phyloP scores from a whole-genome alignment of 306 rosid genomes.

The Arachis hypogaea region DNA sequence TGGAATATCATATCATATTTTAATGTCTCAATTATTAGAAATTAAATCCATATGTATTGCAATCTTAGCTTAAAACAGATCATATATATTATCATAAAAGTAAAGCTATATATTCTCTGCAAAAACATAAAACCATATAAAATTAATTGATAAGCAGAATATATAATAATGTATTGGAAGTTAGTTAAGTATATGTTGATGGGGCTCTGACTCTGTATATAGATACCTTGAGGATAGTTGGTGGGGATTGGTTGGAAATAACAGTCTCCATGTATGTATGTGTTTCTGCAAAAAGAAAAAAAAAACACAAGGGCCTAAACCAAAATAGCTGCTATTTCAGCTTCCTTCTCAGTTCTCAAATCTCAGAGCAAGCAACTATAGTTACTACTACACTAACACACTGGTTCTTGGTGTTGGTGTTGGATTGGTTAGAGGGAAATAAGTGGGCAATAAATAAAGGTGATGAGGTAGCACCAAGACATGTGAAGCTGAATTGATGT shows the following conservation, averaged over 20 bases:
- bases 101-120: neutral
- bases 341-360: too few relatives aligned
- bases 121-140: conserved; percentile 1
- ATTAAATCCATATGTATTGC: neutral
- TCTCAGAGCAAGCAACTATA: neutral
- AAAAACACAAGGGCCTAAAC: neutral
- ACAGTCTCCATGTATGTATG: conserved; percentile 40
- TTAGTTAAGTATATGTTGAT: neutral
- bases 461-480: neutral
- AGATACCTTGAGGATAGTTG: conserved; percentile 30
- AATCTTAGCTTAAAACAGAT: neutral
- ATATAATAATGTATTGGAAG: neutral
- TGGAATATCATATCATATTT: neutral
- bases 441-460: conserved; percentile 41
- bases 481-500: neutral
- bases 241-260: conserved; percentile 21
- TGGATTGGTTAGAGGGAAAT: neutral
- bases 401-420: neutral
- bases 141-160: neutral
- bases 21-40: too few relatives aligned
- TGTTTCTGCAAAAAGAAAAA: neutral
- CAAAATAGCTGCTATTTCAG: too few relatives aligned
- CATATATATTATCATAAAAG: too few relatives aligned
- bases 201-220: neutral
- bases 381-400: neutral